Base-by-base conservation (phyloP, 345 rosid genomes). In the Salix suchowensis region DNA sequence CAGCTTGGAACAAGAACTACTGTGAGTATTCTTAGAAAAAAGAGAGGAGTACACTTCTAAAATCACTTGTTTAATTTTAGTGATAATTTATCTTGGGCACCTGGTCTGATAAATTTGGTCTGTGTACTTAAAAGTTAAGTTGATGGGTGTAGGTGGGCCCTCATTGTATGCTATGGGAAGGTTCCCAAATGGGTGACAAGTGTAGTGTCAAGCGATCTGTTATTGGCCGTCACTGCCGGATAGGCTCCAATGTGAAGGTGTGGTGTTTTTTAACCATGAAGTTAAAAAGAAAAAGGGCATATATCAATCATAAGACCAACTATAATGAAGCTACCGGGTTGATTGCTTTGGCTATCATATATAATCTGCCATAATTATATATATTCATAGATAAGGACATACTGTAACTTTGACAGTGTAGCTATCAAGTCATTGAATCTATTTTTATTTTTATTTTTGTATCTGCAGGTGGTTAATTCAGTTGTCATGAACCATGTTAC, bases 221-320 rank as follows among this genome's bases (percentile, higher is more conserved):
- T 42, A 89, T 93, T 77, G 98, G 99, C 74, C 94, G 92, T 70
- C 98, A 93, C 80, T 96, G 99, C 86, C 88, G 95, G 69, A 92
- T 96, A 87, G 97, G 98, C 80, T 93, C 95, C 80, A 92, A 89
- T 81, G 99, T 96, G 79, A 96, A 96, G 99, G 99, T 93, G 85
- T 30, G 76, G 37, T 34, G 50, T 65, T 76, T 84, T 72, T 75
- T 26, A 21, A 11, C 58, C 24, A 26, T 65, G 7, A 34, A 60
- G 21, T 71, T 42, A 34, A 23, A 40, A 40, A 10, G 7, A 55
- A 24, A 36, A 42, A 65, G 39, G 16, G 16, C 12, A 71, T 9
- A 7, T 61, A 30, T 42, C 21, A 18, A 30, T 52, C 21, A 13
- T 37, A 39, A 44, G 26, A 32, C 2, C 0, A 24, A 24, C 8